Conservation (phyloP, 139 green algal genomes). For the Pleodorina starrii region DNA sequence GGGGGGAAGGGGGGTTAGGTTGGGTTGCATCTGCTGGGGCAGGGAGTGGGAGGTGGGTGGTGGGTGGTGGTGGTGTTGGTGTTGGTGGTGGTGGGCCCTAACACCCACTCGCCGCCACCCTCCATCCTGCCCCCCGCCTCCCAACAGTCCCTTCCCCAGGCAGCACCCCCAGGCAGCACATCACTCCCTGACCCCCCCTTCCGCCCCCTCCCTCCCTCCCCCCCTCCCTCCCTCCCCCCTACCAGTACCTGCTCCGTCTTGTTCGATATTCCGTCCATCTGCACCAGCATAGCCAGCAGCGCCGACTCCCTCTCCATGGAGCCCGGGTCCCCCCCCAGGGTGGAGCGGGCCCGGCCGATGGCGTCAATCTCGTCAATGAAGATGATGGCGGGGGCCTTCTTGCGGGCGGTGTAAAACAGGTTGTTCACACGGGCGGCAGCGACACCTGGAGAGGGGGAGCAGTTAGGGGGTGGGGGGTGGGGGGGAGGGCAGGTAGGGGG, state of each 20-base stretch:
- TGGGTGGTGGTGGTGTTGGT: too few relatives aligned
- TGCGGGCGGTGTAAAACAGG: slow-evolving; percentile 78
- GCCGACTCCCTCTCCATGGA: slow-evolving; percentile 98
- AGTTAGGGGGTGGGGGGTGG: background rate
- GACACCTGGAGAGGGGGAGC: slow-evolving; percentile 52
- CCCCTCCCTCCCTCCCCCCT: background rate
- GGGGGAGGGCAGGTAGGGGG: background rate
- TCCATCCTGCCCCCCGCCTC: background rate
- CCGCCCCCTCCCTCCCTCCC: background rate
- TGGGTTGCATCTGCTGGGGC: too few relatives aligned
- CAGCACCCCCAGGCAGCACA: too few relatives aligned
- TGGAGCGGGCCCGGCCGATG: slow-evolving; percentile 84
- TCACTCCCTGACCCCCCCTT: background rate
- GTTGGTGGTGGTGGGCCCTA: too few relatives aligned
- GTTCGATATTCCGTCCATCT: slow-evolving; percentile 86
- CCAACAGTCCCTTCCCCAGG: too few relatives aligned
- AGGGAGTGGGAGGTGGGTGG: too few relatives aligned
- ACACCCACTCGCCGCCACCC: too few relatives aligned
- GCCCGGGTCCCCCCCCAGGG: slow-evolving; percentile 89
- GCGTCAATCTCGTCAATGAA: slow-evolving; percentile 98
- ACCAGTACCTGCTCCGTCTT: slow-evolving; percentile 63
- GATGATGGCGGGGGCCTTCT: slow-evolving; percentile 94
- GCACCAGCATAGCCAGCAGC: slow-evolving; percentile 98
- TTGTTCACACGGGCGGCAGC: slow-evolving; percentile 72
- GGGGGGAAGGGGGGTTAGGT: background rate